Percentiles rank a stretch among this genome's conserved stretches.
Conservation (phyloP, 495 filamentous ascomycete genomes). For the Aspergillus indologenus region DNA sequence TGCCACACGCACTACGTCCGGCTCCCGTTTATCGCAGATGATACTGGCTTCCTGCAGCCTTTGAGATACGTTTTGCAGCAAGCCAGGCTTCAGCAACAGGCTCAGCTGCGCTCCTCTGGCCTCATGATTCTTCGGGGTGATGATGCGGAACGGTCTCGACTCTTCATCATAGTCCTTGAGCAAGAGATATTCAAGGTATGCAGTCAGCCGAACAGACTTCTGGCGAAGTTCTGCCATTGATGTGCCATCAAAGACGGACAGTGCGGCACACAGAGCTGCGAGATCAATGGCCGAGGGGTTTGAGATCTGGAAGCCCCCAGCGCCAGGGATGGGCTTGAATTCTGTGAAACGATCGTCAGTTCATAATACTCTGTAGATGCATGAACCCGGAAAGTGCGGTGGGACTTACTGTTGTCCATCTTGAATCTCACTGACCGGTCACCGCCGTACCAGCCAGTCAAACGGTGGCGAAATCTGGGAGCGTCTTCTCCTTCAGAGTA, state of each 20-base stretch:
- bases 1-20: slow-evolving; percentile 93
- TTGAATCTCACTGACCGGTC: slow-evolving; percentile 71
- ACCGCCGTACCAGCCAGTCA: slow-evolving; percentile 90
- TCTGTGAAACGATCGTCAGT: slow-evolving; percentile 29
- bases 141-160: slow-evolving; percentile 49
- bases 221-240: slow-evolving; percentile 64
- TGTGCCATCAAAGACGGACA: slow-evolving; percentile 75
- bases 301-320: slow-evolving; percentile 58
- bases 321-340: slow-evolving; percentile 71
- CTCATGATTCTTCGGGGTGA: slow-evolving; percentile 70
- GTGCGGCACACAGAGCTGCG: slow-evolving; percentile 64
- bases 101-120: slow-evolving; percentile 88
- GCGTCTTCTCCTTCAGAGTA: slow-evolving; percentile 42
- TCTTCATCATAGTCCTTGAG: slow-evolving; percentile 43
- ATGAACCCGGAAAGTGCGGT: background rate
- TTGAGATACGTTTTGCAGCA: slow-evolving; percentile 68
- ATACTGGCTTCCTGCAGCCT: slow-evolving; percentile 66
- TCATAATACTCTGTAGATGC: background rate
- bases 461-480: slow-evolving; percentile 51
- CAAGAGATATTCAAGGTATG: slow-evolving; percentile 73
- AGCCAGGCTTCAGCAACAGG: slow-evolving; percentile 60
- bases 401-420: slow-evolving; percentile 63
- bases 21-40: slow-evolving; percentile 84
- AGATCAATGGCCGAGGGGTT: slow-evolving; percentile 60
- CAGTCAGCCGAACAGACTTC: slow-evolving; percentile 74